Conservation (phyloP, 495 filamentous ascomycete species). For the Penicillium dipodomyicola region DNA sequence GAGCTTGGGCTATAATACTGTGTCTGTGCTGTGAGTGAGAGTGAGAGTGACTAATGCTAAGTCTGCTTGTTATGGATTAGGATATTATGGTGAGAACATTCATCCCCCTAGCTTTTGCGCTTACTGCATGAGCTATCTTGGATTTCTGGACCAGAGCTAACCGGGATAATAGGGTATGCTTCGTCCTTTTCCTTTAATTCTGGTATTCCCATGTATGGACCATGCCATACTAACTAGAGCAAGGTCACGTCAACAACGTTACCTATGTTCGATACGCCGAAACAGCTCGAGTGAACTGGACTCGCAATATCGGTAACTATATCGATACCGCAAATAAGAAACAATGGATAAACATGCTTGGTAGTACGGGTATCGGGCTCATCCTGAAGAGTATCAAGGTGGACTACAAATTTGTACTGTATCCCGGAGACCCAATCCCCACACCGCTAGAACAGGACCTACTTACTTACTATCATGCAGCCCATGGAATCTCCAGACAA, state of each 20-base stretch:
- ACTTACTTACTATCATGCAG: constrained; percentile 40
- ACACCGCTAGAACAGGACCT: neutral
- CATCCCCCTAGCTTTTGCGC: neutral
- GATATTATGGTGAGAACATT: constrained; percentile 54
- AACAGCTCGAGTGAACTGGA: constrained; percentile 79
- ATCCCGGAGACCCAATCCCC: neutral
- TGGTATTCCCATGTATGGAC: neutral
- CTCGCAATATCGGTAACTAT: constrained; percentile 66
- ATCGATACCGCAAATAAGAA: constrained; percentile 63
- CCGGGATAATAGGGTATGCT: constrained; percentile 26
- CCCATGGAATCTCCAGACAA: constrained; percentile 86
- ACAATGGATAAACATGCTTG: constrained; percentile 71
- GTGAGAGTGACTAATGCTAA: constrained; percentile 9
- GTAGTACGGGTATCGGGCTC: constrained; percentile 63
- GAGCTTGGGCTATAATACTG: constrained; percentile 1
- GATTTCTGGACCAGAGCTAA: constrained; percentile 11
- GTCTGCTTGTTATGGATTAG: constrained; percentile 32
- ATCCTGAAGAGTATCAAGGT: constrained; percentile 79
- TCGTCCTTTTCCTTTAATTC: neutral
- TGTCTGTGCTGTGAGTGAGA: too few species aligned
- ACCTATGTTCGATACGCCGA: constrained; percentile 84
- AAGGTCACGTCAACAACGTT: constrained; percentile 88
- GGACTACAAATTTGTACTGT: constrained; percentile 87
- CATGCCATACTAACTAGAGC: neutral
- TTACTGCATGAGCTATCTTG: neutral